Percentiles rank a stretch among this genome's conserved stretches.
Evolutionary conservation across 768 basidiomycete species (phyloP).

Genomic region (Suillus paluster): DNA sequence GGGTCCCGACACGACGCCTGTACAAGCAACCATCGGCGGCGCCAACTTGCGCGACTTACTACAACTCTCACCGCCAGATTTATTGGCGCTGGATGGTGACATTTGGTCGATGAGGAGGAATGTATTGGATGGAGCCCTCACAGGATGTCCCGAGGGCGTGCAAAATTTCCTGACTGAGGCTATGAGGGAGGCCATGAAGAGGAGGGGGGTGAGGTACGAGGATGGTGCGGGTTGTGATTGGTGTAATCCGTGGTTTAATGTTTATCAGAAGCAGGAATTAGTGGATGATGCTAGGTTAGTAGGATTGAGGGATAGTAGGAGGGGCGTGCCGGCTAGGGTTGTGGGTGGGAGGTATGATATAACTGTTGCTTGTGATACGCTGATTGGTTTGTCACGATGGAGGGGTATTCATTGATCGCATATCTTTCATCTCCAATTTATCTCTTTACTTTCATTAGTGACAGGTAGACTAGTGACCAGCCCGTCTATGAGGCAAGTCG

Average conservation of each 20-base stretch:
- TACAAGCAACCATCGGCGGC: neutral
- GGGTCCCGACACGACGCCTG: neutral
- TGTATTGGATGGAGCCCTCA: neutral
- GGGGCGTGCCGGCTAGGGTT: neutral
- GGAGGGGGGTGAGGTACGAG: neutral
- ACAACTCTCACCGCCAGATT: neutral
- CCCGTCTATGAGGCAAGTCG: too few relatives aligned
- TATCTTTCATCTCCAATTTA: too few relatives aligned
- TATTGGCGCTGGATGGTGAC: neutral
- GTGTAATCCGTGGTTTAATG: neutral
- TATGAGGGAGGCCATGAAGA: constrained; percentile 1
- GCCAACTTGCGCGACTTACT: neutral
- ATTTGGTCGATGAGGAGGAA: constrained; percentile 2
- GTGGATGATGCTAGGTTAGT: constrained; percentile 4
- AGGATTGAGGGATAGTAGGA: neutral
- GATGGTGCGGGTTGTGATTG: neutral
- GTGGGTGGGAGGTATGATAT: neutral
- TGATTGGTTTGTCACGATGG: constrained; percentile 4
- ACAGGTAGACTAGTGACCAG: too few relatives aligned
- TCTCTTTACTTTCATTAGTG: too few relatives aligned
- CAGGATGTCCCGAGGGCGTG: neutral
- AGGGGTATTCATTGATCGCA: constrained; percentile 4
- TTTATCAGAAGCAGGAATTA: neutral
- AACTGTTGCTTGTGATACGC: neutral
- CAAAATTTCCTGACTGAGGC: neutral